Evolutionary conservation across 768 basidiomycete genomes (phyloP), one percentile per base, ranked within the genome.

Genomic region (Tulasnella sp.): DNA sequence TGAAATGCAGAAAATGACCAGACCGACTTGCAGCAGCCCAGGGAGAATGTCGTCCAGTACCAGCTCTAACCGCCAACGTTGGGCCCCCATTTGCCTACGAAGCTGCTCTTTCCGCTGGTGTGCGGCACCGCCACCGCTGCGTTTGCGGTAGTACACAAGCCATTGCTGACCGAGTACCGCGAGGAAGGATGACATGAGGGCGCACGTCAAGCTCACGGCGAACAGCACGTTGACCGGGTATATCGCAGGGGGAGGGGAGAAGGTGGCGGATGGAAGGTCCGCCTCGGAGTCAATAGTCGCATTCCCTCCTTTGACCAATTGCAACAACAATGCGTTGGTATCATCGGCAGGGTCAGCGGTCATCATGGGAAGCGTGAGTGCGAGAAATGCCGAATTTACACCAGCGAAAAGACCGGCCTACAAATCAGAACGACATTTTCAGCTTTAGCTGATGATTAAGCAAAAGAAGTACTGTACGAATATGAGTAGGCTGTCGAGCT

Each of bases 281-380:
- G 64, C 8, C n/a, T 69, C 34, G 64, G 34, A 34, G 28, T 28
- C 34, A 37, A 69, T 69, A 31, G 64, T 69, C 64, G 64, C 12
- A 18, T 69, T 69, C 3, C 64, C 64, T 69, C 64, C 64, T 34
- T 69, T 31, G 28, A 69, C 64, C 64, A 69, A 69, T 18, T 69
- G 64, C 64, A 69, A 34, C n/a, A 69, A 12, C 14, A 34, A 18
- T 28, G 31, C 64, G 64, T 69, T 69, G 2, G 64, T 69, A 37
- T 69, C 64, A 69, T 34, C 64, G 1, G 64, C 64, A 8, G 64
- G 64, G 64, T 69, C 64, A 14, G 64, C 64, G 64, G 31, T 69
- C 64, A 69, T 28, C 64, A 69, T 69, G n/a, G 64, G 64, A 69
- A 69, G 64, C n/a, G 64, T 69, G 31, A 69, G 64, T 5, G 64